Conservation (phyloP, 306 rosid species). For the Trifolium subterraneum region DNA sequence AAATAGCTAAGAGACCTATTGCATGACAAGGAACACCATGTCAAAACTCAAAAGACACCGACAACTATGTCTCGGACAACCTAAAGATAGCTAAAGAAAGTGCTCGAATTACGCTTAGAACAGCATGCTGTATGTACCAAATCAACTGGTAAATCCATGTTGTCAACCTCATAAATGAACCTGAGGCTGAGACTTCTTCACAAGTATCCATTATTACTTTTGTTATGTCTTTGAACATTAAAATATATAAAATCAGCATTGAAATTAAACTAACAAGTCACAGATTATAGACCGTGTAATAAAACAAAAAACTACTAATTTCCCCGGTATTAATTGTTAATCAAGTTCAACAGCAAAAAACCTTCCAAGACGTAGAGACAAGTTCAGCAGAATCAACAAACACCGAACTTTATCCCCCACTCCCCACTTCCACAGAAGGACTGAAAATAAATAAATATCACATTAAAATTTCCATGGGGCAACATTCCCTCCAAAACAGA, state of each 20-base stretch:
- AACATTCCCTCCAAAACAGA: neutral
- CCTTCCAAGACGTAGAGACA: slow-evolving; percentile 16
- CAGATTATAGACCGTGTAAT: neutral
- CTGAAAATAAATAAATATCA: neutral
- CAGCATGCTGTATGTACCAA: neutral
- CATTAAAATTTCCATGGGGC: neutral
- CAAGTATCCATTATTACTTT: neutral
- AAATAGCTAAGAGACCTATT: neutral
- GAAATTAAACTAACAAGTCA: neutral
- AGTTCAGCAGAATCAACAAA: neutral
- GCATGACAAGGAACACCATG: neutral
- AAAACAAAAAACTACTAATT: neutral
- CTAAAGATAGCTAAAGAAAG: neutral
- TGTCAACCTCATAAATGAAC: slow-evolving; percentile 2
- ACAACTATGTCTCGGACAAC: neutral
- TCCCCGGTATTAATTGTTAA: neutral
- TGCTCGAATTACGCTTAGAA: neutral
- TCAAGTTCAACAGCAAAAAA: neutral
- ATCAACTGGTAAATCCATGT: neutral
- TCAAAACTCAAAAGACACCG: neutral
- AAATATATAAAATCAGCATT: neutral
- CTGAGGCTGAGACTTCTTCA: neutral
- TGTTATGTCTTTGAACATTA: neutral
- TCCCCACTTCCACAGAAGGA: slow-evolving; percentile 21
- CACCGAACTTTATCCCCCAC: slow-evolving; percentile 46